Conservation (phyloP, 2,329 filamentous ascomycete genomes). For the Nemania bipapillata region DNA sequence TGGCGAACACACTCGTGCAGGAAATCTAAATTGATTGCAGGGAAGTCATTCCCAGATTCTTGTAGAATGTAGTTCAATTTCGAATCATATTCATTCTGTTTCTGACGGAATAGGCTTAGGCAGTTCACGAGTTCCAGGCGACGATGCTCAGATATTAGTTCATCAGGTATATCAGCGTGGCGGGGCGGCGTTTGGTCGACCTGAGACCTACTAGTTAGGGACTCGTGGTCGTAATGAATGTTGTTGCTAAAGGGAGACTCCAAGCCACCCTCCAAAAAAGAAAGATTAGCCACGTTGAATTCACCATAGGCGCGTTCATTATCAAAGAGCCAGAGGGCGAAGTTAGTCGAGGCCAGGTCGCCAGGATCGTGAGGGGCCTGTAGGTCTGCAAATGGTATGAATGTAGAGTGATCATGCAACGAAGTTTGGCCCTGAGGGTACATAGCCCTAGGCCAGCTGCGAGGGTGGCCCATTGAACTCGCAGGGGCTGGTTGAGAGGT, state of each 20-base stretch:
- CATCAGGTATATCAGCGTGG: slow-evolving; percentile 56
- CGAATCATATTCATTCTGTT: slow-evolving; percentile 56
- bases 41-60: slow-evolving; percentile 57
- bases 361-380: slow-evolving; percentile 52
- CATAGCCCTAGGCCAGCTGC: slow-evolving; percentile 51
- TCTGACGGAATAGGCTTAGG: slow-evolving; percentile 58
- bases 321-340: slow-evolving; percentile 65
- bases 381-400: slow-evolving; percentile 52
- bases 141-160: slow-evolving; percentile 58
- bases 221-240: slow-evolving; percentile 64
- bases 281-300: slow-evolving; percentile 57
- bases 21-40: slow-evolving; percentile 76
- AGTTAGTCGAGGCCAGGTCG: slow-evolving; percentile 57
- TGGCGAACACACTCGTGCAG: slow-evolving; percentile 86
- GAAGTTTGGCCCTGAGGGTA: slow-evolving; percentile 47
- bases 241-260: slow-evolving; percentile 64
- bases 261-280: slow-evolving; percentile 62
- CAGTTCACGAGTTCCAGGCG: slow-evolving; percentile 59
- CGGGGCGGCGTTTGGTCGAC: slow-evolving; percentile 58
- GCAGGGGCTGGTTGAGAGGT: slow-evolving; percentile 44
- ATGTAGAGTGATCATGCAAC: slow-evolving; percentile 50
- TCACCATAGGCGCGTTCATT: slow-evolving; percentile 57
- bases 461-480: slow-evolving; percentile 44
- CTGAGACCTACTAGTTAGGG: slow-evolving; percentile 60
- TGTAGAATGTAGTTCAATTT: slow-evolving; percentile 50